Conservation (phyloP, 164 flowering plant species). For the Magnolia officinalis region DNA sequence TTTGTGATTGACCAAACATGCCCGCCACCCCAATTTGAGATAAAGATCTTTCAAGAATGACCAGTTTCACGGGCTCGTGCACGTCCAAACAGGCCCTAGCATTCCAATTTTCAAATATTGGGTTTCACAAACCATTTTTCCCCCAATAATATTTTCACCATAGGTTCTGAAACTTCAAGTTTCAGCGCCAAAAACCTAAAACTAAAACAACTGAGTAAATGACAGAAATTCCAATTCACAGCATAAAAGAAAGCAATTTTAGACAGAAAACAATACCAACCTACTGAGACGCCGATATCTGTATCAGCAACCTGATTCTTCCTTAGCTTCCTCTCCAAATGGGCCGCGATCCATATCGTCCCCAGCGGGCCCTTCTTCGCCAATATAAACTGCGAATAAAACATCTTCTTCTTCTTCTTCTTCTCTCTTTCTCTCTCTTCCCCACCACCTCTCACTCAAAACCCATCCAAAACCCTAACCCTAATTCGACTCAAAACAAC, state of each 20-base stretch:
- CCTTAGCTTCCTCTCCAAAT: constrained; percentile 92
- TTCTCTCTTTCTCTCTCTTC: constrained; percentile 5
- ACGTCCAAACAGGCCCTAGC: no score
- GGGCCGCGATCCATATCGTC: constrained; percentile 98
- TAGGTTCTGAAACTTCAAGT: no score
- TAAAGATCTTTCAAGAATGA: no score
- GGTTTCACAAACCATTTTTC: neutral
- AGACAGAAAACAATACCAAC: constrained; percentile 29
- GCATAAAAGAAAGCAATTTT: neutral
- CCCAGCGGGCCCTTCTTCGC: constrained; percentile 98
- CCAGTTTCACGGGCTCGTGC: no score
- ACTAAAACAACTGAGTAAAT: neutral
- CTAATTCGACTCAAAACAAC: neutral
- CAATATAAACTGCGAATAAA: constrained; percentile 94
- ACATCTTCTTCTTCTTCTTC: constrained; percentile 56
- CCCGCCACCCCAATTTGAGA: no score
- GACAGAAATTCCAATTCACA: neutral
- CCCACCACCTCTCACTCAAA: constrained; percentile 15
- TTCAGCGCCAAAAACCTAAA: neutral
- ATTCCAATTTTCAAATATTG: no score
- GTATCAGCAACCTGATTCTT: constrained; percentile 99
- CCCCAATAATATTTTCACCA: neutral
- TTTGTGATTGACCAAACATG: no score
- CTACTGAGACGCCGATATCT: constrained; percentile 95
- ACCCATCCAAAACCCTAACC: constrained; percentile 12